Conservation (phyloP, 306 rosid genomes). For the Medicago truncatula region MtrunA17r5.0-ANR NC_053046.1:43637501-43638000, state of each 20-base stretch:
- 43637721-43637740: neutral
- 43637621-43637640: neutral
- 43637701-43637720: neutral
- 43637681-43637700: too few relatives aligned
- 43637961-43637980: neutral
- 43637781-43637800: neutral
- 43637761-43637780: neutral
- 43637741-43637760: neutral
- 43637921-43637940: neutral
- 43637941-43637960: constrained; percentile 13
- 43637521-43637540: constrained; percentile 54
- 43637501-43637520: constrained; percentile 81
- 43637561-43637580: constrained; percentile 55
- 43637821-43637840: neutral
- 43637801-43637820: neutral
- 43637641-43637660: neutral
- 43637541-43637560: constrained; percentile 62
- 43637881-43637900: constrained; percentile 15
- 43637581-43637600: neutral
- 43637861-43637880: constrained; percentile 21
- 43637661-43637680: constrained; percentile 11
- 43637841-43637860: constrained; percentile 26
- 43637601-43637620: neutral
- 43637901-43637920: constrained; percentile 21
- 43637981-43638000: constrained; percentile 11